Base-by-base conservation (phyloP, 164 flowering plant species). In the Chimonanthus praecox region DNA sequence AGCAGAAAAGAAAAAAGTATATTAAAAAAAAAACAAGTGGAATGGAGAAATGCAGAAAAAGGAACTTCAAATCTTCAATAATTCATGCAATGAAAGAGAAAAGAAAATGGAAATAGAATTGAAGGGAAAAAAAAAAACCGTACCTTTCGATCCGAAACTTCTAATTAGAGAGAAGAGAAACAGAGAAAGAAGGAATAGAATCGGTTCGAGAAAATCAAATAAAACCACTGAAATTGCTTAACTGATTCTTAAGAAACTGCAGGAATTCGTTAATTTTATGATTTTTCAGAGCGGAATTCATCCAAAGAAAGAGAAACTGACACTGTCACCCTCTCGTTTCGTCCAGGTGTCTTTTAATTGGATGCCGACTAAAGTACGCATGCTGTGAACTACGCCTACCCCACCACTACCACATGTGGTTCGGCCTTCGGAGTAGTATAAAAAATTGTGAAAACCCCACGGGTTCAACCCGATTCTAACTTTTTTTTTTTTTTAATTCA, bases 111-210 rank as follows among this genome's bases (percentile, higher is more conserved):
- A 44, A 65, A 66, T 48, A 1, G 49, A 33, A 33, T 46, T 66
- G 47, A 11, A 66, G 69, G 33, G 2, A 33, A 45, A 66, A 48
- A 45, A 66, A 48, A 66, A 54, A 45, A 66, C 47, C 2, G 49
- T 66, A 66, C 69, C 68, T 66, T 46, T 66, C 13, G 49, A 66
- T 66, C 49, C 13, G 69, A 66, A 66, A 66, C 69, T 66, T 46
- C 47, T 66, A 13, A 66, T 45, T 66, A 6, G 18, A 66, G 49
- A 44, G 45, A 66, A 33, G 3, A 68, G 7, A 54, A 54, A 49
- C 7, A 33, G 33, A 33, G 33, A 33, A 33, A 33, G 33, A 33
- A 33, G 33, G 33, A 33, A 33, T 13, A 9, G 16, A 54, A 13
- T 54, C 6, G 10, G 16, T n/a, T n/a, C 60, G n/a, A 54, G 60